A percentile compares a stretch with the other conserved stretches of the same genome.
phyloP scores from a whole-genome alignment of 768 basidiomycete species.

The Clitopilus passeckerianus region DNA sequence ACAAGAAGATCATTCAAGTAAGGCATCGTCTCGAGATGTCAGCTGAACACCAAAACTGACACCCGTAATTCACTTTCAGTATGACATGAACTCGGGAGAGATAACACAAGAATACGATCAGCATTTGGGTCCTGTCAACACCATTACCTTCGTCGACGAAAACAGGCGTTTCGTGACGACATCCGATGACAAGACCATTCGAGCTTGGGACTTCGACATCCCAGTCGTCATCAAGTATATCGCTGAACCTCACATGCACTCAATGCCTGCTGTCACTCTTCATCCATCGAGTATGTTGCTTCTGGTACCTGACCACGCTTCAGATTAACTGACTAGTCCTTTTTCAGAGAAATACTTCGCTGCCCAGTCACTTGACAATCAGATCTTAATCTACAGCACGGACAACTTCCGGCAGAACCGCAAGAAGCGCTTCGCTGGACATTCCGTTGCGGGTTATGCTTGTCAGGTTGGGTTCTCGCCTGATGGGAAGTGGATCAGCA shows the following conservation, averaged over 20 bases:
- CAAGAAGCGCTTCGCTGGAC: slow-evolving; percentile 97
- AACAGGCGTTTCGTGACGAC: slow-evolving; percentile 97
- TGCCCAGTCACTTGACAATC: slow-evolving; percentile 96
- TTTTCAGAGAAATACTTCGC: slow-evolving; percentile 87
- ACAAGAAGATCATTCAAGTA: slow-evolving; percentile 99
- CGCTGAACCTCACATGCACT: slow-evolving; percentile 99
- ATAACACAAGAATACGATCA: slow-evolving; percentile 99
- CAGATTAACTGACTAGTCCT: slow-evolving; percentile 6
- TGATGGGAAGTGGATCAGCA: slow-evolving; percentile 97
- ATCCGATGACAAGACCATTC: slow-evolving; percentile 98
- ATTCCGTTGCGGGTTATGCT: slow-evolving; percentile 95
- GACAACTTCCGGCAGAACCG: slow-evolving; percentile 99
- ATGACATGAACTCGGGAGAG: slow-evolving; percentile 92
- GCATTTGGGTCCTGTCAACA: slow-evolving; percentile 96
- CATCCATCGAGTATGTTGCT: slow-evolving; percentile 81
- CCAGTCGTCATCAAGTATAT: slow-evolving; percentile 99
- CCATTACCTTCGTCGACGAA: slow-evolving; percentile 98
- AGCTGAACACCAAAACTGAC: no score
- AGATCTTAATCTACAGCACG: slow-evolving; percentile 95
- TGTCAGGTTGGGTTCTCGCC: slow-evolving; percentile 97
- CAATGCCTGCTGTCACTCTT: slow-evolving; percentile 96
- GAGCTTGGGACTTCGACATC: slow-evolving; percentile 99
- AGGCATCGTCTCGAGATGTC: neutral
- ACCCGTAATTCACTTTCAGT: slow-evolving; percentile 61
- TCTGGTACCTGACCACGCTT: slow-evolving; percentile 15